Base-by-base conservation (phyloP, 1,284 basidiomycete species). In the Wallemia hederae region DNA sequence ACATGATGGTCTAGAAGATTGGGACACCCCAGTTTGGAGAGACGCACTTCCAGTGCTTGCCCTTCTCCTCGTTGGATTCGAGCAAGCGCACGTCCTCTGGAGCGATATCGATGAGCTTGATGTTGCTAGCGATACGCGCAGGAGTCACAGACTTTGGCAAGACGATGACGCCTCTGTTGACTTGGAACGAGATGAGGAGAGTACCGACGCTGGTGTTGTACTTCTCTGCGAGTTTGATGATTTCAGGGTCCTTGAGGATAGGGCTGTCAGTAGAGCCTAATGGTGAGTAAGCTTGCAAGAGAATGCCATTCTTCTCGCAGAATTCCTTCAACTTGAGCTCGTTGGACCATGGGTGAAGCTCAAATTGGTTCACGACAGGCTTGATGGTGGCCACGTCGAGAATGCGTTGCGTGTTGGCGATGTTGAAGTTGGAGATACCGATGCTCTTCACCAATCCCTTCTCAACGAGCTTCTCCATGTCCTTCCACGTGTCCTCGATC, bases 261-360 rank as follows among this genome's bases (percentile, higher is more conserved):
- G 83, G 82, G 1, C 81, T 80, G 66, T 80, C 76, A 5, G 80
- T 78, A 22, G 82, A 85, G 2, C 86, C 86, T 27, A 89, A 76
- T 1, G 88, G 88, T 9, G 82, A 86, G 71, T 88, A 90, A 0
- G 85, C 85, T 69, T 87, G 77, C 0, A 83, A 73, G 27, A 80
- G 71, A 66, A 91, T 89, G 31, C 74, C 75, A 68, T 85, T 80
- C 31, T 74, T 72, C 66, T 77, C 75, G 68, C 84, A 76, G 72
- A 79, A 88, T 19, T 73, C 70, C 61, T 83, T 66, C 58, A 88
- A 76, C 61, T 80, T 75, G 69, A 80, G 80, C 66, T 88, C 80
- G 0, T 83, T 82, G 70, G 83, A 83, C 70, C 81, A 83, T 24
- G 82, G 71, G 69, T 85, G 83, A 27, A 85, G 72, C 69, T 85